Base-by-base conservation (phyloP, 225 moss, liverwort and hornwort species). In the Neckera pumila region DNA sequence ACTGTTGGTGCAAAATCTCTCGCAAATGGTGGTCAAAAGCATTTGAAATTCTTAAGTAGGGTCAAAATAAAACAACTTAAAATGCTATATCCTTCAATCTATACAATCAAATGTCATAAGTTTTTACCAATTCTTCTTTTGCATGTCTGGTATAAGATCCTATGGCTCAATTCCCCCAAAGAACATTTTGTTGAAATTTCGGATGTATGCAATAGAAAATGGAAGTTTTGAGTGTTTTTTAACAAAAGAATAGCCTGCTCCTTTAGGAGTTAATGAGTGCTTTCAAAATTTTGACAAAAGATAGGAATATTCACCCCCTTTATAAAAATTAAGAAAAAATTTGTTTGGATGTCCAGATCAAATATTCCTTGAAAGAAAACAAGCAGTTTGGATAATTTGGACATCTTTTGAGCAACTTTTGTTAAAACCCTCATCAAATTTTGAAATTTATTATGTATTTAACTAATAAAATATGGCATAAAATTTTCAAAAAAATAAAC, bases 371-470 rank as follows among this genome's bases (percentile, higher is more conserved):
- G 0, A 30, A 30, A 14, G 16, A 26, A 28, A 17, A 27, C 1
- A 0, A 1, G 3, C 0, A 28, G 1, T 72, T 43, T 3, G 3
- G 10, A 3, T 5, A 42, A 72, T 17, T 72, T 45, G 17, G 6
- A 17, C 17, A 43, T 72, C 17, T 72, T 43, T 72, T 2, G 1
- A 43, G 10, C 10, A 45, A 43, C 43, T 43, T 72, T 43, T 27
- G 9, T 3, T 27, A 27, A 26, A 5, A 0, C 1, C 1, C 9
- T 42, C 6, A 43, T 28, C 2, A 5, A 72, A 27, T 16, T 26
- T 16, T 28, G 17, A 72, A 72, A 42, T 9, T 42, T 71, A 9
- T 8, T 3, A 27, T 16, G 14, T 71, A 8, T 14, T 0, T 9
- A 71, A 27, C 0, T 42, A 9, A 15, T 71, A 26, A 14, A 42